Base-by-base conservation (phyloP, 2,329 filamentous ascomycete species). In the Fonsecaea pedrosoi region DNA sequence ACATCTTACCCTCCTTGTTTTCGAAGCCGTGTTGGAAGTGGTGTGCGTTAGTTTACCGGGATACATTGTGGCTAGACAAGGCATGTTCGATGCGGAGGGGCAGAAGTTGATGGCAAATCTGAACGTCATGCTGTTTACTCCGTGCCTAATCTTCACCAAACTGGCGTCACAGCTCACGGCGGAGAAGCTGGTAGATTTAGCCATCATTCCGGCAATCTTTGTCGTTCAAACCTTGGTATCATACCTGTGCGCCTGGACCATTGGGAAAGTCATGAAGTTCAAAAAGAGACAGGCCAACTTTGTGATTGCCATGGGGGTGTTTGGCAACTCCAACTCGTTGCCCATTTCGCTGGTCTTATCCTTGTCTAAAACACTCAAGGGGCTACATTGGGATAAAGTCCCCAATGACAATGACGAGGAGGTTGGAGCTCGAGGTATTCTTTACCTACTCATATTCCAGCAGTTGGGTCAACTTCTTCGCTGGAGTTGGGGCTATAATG, bases 401-500 rank as follows among this genome's bases (percentile, higher is more conserved):
- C 91, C 92, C 0, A 91, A 92, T 62, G 95, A 99, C 74, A 98
- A 96, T 74, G 94, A 98, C 74, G 91, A 96, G 66, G 92, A 98
- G 78, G 95, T 99, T 21, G 94, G 88, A 30, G 94, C 95, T 2
- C 89, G 95, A 69, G 95, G 95, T 67, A 98, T 99, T 68, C 82
- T 99, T 0, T 99, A 99, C 76, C 85, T 99, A 10, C 85, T 99
- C 69, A 96, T 99, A 72, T 99, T 99, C 81, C 95, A 99, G 80
- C 95, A 99, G 78, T 87, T 99, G 2, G 95, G 95, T 25, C 95
- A 99, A 79, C 83, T 98, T 32, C 89, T 99, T 21, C 88, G 95
- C 66, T 99, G 95, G 95, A 97, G 92, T 70, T 99, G 95, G 95
- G 95, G 95, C 10, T 98, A 97, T 78, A 93, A 97, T 74, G 89